Conservation (phyloP, 345 rosid genomes). For the Cardiospermum halicacabum region DNA sequence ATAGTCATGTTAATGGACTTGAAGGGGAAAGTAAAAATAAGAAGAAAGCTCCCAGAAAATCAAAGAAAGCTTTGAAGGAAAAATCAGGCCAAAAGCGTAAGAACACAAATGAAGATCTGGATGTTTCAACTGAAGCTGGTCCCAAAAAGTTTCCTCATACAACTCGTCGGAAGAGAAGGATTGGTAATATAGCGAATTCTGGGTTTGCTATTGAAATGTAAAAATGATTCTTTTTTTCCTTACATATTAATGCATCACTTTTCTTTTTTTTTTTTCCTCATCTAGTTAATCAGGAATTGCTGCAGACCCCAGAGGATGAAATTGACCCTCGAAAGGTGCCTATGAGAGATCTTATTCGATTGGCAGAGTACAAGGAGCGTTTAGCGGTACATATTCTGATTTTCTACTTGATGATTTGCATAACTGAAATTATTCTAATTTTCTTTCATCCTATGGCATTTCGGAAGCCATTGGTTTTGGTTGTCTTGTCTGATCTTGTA, state of each 20-base stretch:
- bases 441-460: neutral
- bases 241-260: neutral
- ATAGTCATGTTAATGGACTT: constrained; percentile 22
- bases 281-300: constrained; percentile 58
- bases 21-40: constrained; percentile 24
- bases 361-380: constrained; percentile 60
- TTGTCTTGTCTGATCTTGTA: constrained; percentile 3
- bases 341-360: constrained; percentile 62
- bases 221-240: constrained; percentile 2
- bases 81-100: constrained; percentile 34
- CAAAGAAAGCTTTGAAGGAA: constrained; percentile 33
- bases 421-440: neutral
- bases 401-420: constrained; percentile 1
- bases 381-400: constrained; percentile 37
- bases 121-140: constrained; percentile 32
- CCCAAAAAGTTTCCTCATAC: constrained; percentile 71
- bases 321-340: constrained; percentile 46
- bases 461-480: neutral
- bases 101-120: constrained; percentile 31
- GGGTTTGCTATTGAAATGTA: neutral
- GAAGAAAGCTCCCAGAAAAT: constrained; percentile 29
- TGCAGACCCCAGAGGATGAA: constrained; percentile 70
- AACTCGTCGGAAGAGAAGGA: constrained; percentile 54
- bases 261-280: constrained; percentile 16
- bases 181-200: constrained; percentile 32